Base-by-base conservation (phyloP, 2,329 filamentous ascomycete genomes). In the Raffaelea ambrosiae region DNA sequence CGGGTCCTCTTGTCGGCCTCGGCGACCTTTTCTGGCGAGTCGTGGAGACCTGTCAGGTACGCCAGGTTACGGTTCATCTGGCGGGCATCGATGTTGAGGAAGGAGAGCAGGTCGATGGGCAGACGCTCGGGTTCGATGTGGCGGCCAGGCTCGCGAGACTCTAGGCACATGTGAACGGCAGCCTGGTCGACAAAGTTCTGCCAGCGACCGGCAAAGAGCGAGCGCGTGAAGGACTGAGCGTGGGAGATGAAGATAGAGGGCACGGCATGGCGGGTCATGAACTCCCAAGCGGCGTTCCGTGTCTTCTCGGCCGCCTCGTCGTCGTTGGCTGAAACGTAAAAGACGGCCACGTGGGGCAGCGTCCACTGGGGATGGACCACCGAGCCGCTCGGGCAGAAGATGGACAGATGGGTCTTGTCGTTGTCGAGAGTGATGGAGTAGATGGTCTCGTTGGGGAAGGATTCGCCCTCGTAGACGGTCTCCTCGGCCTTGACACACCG, bases 41-140 rank as follows among this genome's bases (percentile, higher is more conserved):
- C 59, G 13, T 56, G 53, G 26, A 70, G 55, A 3, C 66, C 65
- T 8, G 72, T 73, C 36, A 76, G 58, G 48, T 68, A 70, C n/a
- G 72, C 70, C 20, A 76, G 57, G 52, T 75, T 74, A 50, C 72
- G 65, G 56, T 76, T 76, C 66, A 76, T 70, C 58, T 76, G 73
- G 43, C 72, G 64, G 23, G 70, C 66, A 54, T 76, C 72, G 50
- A 76, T 69, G 50, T 71, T 71, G 48, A 71, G 60, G 53, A 76
- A 76, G 11, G 70, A 72, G 3, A 58, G 57, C 18, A 74, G 58
- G 52, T 76, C 72, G 46, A 76, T 70, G 7, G 73, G 72, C 16
- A 74, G 57, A 36, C 70, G 63, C 47, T 65, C 63, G 46, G 69
- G 62, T 20, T 65, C 58, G 18, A 63, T 59, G 23, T 55, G 62